Evolutionary conservation across 2,329 filamentous ascomycete species (phyloP), one percentile per base, ranked within the genome.

Genomic region (Trichoderma atrobrunneum): DNA sequence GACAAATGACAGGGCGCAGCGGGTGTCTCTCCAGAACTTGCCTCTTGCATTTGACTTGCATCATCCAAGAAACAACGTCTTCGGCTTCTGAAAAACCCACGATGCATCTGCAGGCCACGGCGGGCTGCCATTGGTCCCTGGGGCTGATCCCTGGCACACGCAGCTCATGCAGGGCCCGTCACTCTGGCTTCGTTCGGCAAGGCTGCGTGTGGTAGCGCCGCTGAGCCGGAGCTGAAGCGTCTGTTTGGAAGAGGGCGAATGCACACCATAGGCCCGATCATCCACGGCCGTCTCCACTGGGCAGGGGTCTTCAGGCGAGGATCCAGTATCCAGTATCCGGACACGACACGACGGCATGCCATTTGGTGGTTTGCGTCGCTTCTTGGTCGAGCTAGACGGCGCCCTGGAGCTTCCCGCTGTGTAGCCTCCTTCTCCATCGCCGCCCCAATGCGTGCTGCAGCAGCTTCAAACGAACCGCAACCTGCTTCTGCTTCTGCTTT

Each of bases 201-300:
- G 72, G 72, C 72, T 73, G 56, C 66, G 72, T 26, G 60, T 65
- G 36, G 71, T 72, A 72, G 71, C 71, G 71, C 64, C 59, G 62
- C 63, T 62, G 72, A 61, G 60, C 72, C 26, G 56, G 59, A 73
- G 72, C 72, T 73, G 72, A 73, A 51, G 64, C 68, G 39, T 71
- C 39, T 24, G 72, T 68, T 69, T 62, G 28, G 18, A 39, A 63
- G 36, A 43, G 16, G 39, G 24, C 54, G n/a, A 32, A 67, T 71
- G 68, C 72, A 67, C 61, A 68, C 72, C 67, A 73, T 73, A 73
- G 72, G 72, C 48, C 71, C 66, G 60, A 61, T 62, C 57, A 60
- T 30, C 48, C 24, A 32, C 59, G 64, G 61, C 56, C 61, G 14
- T 28, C 39, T 32, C 32, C 28, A 32, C 57, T 30, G 61, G 24